A percentile compares a stretch with the other conserved stretches of the same genome.
Conservation (phyloP, 1,284 basidiomycete genomes). For the Volvariella volvacea region DNA sequence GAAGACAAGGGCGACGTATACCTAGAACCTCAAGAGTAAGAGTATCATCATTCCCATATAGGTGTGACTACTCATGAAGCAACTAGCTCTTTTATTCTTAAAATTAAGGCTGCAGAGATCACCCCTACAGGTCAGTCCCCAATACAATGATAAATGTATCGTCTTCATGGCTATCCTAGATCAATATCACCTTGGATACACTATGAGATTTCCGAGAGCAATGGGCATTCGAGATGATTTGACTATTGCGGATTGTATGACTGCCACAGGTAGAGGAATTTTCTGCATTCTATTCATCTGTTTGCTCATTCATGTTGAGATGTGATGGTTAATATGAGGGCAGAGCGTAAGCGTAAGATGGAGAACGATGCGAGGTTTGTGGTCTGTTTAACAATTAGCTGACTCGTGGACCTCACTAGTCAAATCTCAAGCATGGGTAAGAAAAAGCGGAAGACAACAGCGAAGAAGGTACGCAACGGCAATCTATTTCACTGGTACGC, state of each 20-base stretch:
- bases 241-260: constrained; percentile 59
- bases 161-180: constrained; percentile 32
- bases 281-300: neutral
- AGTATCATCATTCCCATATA: constrained; percentile 5
- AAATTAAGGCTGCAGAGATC: constrained; percentile 89
- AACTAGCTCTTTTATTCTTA: constrained; percentile 76
- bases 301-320: constrained; percentile 18
- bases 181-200: constrained; percentile 67
- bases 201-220: constrained; percentile 88
- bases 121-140: constrained; percentile 51
- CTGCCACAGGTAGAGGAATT: constrained; percentile 46
- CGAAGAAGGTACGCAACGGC: constrained; percentile 41
- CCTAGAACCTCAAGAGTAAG: constrained; percentile 73
- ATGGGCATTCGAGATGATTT: constrained; percentile 73
- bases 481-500: neutral
- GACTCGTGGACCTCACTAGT: constrained; percentile 2
- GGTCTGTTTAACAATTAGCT: neutral
- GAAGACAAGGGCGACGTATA: constrained; percentile 82
- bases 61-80: neutral
- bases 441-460: constrained; percentile 56
- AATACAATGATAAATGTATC: neutral
- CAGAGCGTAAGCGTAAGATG: constrained; percentile 68
- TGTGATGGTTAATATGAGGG: constrained; percentile 47
- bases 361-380: constrained; percentile 48
- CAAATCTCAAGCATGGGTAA: constrained; percentile 36